Percentiles rank a stretch among this genome's conserved stretches.
Conservation (phyloP, 176 grass and related monocot species). For the Phoenix roebelenii region DNA sequence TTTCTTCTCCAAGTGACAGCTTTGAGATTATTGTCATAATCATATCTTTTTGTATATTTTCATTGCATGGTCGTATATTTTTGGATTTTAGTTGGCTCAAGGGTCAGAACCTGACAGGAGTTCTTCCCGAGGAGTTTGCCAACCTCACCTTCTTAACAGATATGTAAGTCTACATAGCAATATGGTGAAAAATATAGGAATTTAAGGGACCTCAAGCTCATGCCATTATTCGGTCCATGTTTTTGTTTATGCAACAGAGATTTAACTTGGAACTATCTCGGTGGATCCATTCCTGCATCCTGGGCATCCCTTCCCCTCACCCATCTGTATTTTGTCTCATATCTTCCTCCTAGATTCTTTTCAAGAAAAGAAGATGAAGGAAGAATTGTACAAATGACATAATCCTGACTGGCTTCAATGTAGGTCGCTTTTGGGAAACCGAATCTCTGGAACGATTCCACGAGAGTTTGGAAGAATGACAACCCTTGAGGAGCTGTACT, state of each 20-base stretch:
- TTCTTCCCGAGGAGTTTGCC: conserved; percentile 16
- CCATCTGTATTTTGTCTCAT: not conserved
- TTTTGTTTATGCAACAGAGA: conserved; percentile 9
- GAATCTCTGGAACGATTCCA: conserved; percentile 1
- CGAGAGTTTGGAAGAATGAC: conserved; percentile 2
- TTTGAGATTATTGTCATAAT: too few relatives aligned
- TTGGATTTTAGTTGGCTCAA: not conserved
- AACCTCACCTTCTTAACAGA: conserved; percentile 11
- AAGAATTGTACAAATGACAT: too few relatives aligned
- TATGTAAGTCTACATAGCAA: not conserved
- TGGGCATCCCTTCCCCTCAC: conserved; percentile 18
- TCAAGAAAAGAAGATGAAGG: too few relatives aligned
- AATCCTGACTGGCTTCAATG: not conserved
- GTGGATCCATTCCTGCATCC: conserved; percentile 8
- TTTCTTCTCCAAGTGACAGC: too few relatives aligned
- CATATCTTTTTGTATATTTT: too few relatives aligned
- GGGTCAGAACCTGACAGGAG: conserved; percentile 10
- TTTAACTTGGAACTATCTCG: conserved; percentile 10
- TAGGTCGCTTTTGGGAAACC: conserved; percentile 1
- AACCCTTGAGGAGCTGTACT: not conserved
- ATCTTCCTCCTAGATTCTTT: not conserved
- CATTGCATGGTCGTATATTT: too few relatives aligned
- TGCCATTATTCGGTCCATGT: not conserved
- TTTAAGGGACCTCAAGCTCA: not conserved
- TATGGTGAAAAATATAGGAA: not conserved